Conservation (phyloP, 306 rosid species). For the Vigna reflexopilosa region DNA sequence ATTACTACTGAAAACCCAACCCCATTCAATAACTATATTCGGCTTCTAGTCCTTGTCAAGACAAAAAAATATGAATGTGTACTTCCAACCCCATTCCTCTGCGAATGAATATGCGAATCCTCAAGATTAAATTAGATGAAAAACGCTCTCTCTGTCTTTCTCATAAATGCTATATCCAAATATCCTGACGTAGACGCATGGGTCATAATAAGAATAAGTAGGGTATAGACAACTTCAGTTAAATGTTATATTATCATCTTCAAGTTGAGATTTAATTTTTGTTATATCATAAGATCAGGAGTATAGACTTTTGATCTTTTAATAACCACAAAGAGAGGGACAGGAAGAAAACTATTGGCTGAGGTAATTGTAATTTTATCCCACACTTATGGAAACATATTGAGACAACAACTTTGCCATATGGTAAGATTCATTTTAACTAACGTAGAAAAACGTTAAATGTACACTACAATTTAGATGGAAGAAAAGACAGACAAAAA, state of each 20-base stretch:
- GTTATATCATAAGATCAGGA: not conserved
- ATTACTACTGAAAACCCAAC: not conserved
- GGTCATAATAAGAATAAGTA: not conserved
- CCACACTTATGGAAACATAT: not conserved
- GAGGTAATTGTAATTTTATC: not conserved
- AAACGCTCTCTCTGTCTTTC: no score
- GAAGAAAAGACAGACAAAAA: not conserved
- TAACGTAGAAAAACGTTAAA: not conserved
- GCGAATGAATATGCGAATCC: not conserved
- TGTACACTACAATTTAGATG: no score
- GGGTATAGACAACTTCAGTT: not conserved
- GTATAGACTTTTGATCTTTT: not conserved
- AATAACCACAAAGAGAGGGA: no score
- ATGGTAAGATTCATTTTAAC: not conserved
- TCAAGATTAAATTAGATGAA: not conserved
- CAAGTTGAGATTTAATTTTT: not conserved
- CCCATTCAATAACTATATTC: not conserved
- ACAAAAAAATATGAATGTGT: not conserved
- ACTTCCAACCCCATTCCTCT: not conserved
- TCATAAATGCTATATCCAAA: not conserved
- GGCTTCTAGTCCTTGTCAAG: not conserved
- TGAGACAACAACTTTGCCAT: not conserved
- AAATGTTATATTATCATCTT: not conserved
- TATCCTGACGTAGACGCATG: slow-evolving; percentile 18
- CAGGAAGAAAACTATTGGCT: no score